phyloP scores from a whole-genome alignment of 805 yeast genomes.

The Myxozyma melibiosi region DNA sequence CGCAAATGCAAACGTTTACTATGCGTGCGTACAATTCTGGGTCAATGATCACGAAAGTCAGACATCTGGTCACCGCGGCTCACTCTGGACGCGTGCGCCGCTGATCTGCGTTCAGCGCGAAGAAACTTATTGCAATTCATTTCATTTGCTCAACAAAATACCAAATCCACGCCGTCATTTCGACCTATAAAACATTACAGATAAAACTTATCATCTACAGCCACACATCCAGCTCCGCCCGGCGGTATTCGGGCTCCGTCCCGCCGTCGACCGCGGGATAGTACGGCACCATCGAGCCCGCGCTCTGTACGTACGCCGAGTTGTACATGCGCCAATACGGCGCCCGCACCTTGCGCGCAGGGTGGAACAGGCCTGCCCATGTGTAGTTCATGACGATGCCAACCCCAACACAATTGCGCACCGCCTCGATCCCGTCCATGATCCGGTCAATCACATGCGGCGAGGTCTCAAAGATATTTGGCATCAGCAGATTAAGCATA shows the following conservation, averaged over 20 bases:
- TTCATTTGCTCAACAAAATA: background rate
- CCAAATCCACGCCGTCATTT: background rate
- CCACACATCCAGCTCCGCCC: conserved; percentile 58
- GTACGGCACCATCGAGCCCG: conserved; percentile 78
- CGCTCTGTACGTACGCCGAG: conserved; percentile 67
- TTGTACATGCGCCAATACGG: conserved; percentile 89
- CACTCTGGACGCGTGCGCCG: too few species aligned
- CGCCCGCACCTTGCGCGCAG: conserved; percentile 81
- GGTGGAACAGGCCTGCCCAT: conserved; percentile 90
- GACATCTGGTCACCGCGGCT: too few species aligned
- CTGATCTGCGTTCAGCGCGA: too few species aligned
- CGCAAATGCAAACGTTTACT: background rate
- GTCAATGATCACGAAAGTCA: too few species aligned
- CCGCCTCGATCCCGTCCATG: conserved; percentile 73
- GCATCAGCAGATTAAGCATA: conserved; percentile 75
- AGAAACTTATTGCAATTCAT: background rate
- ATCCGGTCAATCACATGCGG: conserved; percentile 91
- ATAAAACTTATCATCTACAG: conserved; percentile 29
- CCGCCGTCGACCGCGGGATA: conserved; percentile 62
- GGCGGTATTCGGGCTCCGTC: conserved; percentile 38
- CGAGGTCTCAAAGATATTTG: conserved; percentile 90
- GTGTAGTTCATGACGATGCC: conserved; percentile 75
- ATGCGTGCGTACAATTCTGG: background rate
- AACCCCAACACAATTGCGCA: conserved; percentile 71
- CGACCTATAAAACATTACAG: background rate